Evolutionary conservation across 2,329 filamentous ascomycete species (phyloP).

Genomic region (Exophiala sp.): DNA sequence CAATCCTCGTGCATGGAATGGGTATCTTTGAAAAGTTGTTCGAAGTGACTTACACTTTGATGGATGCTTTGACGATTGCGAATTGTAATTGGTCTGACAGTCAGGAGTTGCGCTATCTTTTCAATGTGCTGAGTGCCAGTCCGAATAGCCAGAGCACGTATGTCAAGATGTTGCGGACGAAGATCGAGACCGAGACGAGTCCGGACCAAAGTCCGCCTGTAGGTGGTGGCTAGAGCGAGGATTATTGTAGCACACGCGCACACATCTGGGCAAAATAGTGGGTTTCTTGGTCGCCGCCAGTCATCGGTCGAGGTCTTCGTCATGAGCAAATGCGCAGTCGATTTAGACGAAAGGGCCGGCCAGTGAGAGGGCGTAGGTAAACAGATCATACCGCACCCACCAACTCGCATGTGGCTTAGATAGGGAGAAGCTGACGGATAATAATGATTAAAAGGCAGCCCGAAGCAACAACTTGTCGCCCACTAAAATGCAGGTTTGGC

Average conservation of each 20-base stretch:
- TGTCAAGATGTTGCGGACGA: constrained; percentile 28
- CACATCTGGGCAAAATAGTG: not conserved
- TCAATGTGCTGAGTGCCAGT: constrained; percentile 25
- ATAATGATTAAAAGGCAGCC: too few relatives aligned
- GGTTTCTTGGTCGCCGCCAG: too few relatives aligned
- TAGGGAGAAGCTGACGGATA: too few relatives aligned
- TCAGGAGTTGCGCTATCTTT: constrained; percentile 25
- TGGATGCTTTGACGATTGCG: constrained; percentile 29
- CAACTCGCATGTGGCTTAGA: too few relatives aligned
- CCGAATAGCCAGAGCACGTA: constrained; percentile 28
- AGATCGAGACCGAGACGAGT: constrained; percentile 25
- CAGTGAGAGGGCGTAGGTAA: too few relatives aligned
- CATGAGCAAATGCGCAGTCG: too few relatives aligned
- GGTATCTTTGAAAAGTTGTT: constrained; percentile 29
- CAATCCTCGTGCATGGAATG: constrained; percentile 27
- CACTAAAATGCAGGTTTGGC: too few relatives aligned
- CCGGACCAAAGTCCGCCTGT: constrained; percentile 12
- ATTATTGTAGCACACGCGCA: too few relatives aligned
- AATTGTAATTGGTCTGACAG: constrained; percentile 25
- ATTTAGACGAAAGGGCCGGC: too few relatives aligned
- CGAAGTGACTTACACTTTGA: constrained; percentile 27
- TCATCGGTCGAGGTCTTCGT: too few relatives aligned
- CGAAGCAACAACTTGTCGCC: too few relatives aligned
- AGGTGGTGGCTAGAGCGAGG: not conserved
- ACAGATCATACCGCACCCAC: too few relatives aligned